phyloP scores from a whole-genome alignment of 768 basidiomycete genomes.

The Agrocybe chaxingu region DNA sequence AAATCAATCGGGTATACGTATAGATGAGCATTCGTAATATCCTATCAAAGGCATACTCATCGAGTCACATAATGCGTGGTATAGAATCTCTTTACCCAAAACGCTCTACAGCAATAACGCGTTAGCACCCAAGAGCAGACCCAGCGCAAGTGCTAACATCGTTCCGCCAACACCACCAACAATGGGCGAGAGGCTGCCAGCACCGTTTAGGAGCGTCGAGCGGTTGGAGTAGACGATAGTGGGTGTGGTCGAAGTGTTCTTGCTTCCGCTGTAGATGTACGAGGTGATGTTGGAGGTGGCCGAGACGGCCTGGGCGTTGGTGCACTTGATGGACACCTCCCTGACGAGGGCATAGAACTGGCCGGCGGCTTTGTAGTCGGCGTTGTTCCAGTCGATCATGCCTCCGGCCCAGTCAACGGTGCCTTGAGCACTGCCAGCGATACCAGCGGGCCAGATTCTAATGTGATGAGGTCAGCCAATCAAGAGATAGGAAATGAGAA shows the following conservation, averaged over 20 bases:
- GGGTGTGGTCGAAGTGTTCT: constrained; percentile 50
- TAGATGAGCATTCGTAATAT: no score
- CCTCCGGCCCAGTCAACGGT: constrained; percentile 81
- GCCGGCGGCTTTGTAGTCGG: constrained; percentile 72
- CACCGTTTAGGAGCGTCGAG: constrained; percentile 52
- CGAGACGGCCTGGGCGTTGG: constrained; percentile 42
- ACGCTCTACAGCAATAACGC: constrained; percentile 17
- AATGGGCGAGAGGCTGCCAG: constrained; percentile 21
- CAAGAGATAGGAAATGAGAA: not conserved
- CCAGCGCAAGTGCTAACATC: constrained; percentile 19
- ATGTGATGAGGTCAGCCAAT: constrained; percentile 27
- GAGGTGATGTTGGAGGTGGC: constrained; percentile 49
- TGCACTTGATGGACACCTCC: constrained; percentile 63
- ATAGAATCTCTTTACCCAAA: not conserved
- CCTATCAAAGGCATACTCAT: not conserved
- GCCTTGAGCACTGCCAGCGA: constrained; percentile 54
- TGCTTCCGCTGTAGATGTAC: constrained; percentile 54
- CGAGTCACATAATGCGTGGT: not conserved
- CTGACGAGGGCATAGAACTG: constrained; percentile 69
- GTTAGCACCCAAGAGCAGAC: constrained; percentile 24
- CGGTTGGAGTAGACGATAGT: constrained; percentile 56
- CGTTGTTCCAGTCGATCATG: constrained; percentile 77
- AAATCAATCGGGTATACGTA: no score
- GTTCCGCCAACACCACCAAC: constrained; percentile 16
- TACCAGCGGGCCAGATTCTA: constrained; percentile 77